Percentiles rank a stretch among this genome's conserved stretches.
Conservation (phyloP, 2,329 filamentous ascomycete species). For the Dothidotthia symphoricarpi region DNA sequence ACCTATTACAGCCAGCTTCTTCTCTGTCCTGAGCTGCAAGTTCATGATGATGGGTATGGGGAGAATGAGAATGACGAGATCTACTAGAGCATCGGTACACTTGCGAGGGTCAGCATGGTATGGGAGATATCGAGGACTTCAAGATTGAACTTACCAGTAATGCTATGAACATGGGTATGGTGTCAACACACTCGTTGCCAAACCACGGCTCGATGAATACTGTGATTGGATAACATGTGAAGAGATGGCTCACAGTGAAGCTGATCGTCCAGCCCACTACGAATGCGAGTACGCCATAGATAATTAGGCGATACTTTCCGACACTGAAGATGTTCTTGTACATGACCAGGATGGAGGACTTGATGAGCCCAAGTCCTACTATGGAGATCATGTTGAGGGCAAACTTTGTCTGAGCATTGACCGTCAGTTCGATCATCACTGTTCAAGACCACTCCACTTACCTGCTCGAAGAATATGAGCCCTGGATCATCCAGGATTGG, state of each 20-base stretch:
- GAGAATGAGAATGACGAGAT: constrained; percentile 22
- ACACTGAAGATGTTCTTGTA: constrained; percentile 32
- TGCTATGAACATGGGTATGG: constrained; percentile 23
- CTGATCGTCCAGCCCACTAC: constrained; percentile 26
- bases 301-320: constrained; percentile 18
- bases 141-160: constrained; percentile 12
- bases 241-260: constrained; percentile 26
- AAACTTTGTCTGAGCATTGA: constrained; percentile 25
- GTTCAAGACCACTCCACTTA: too few relatives aligned
- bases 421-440: too few relatives aligned
- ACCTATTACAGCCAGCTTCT: constrained; percentile 21
- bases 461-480: constrained; percentile 24
- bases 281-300: constrained; percentile 20
- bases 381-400: constrained; percentile 28
- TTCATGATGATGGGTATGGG: constrained; percentile 28
- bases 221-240: constrained; percentile 30
- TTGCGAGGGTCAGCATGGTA: constrained; percentile 6
- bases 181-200: constrained; percentile 23
- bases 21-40: constrained; percentile 17
- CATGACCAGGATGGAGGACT: constrained; percentile 31
- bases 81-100: constrained; percentile 22
- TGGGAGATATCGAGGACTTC: background rate
- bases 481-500: constrained; percentile 26
- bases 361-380: constrained; percentile 27
- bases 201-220: constrained; percentile 29